Percentiles rank a stretch among this genome's conserved stretches.
phyloP scores from a whole-genome alignment of 176 grass and related monocot genomes.

The Zoysia pacifica region DNA sequence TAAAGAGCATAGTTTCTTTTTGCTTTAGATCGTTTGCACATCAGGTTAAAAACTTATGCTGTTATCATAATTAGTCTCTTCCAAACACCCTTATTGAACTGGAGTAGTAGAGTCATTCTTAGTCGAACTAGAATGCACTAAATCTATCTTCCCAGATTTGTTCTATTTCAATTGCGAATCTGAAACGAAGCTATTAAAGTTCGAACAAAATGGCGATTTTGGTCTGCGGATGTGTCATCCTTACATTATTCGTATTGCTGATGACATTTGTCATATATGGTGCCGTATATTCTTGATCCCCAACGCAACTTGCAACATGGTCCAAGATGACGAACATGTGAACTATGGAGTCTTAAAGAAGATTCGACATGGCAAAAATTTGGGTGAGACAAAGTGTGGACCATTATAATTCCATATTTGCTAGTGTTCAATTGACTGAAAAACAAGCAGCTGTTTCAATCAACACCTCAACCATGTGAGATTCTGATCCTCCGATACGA shows the following conservation, averaged over 20 bases:
- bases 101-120: constrained; percentile 19
- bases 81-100: too few relatives aligned
- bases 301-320: constrained; percentile 10
- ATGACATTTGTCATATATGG: constrained; percentile 1
- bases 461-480: too few relatives aligned
- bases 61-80: too few relatives aligned
- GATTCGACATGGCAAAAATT: neutral
- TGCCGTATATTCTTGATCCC: constrained; percentile 24
- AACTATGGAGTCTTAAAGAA: constrained; percentile 10
- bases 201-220: neutral
- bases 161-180: constrained; percentile 15
- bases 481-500: too few relatives aligned
- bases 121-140: constrained; percentile 1
- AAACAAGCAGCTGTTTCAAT: too few relatives aligned
- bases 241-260: constrained; percentile 23
- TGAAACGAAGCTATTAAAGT: neutral
- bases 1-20: neutral
- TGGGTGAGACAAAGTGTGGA: neutral
- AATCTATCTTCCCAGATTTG: neutral
- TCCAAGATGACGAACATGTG: constrained; percentile 44
- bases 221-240: neutral
- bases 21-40: neutral
- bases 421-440: too few relatives aligned
- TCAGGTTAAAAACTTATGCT: neutral
- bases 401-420: too few relatives aligned